A percentile compares a stretch with the other conserved stretches of the same genome.
These are phyloP conservation scores for Talaromyces sp. DNA, from an alignment of 2,329 filamentous ascomycete genomes.

Conservation along the genomic window DNA sequence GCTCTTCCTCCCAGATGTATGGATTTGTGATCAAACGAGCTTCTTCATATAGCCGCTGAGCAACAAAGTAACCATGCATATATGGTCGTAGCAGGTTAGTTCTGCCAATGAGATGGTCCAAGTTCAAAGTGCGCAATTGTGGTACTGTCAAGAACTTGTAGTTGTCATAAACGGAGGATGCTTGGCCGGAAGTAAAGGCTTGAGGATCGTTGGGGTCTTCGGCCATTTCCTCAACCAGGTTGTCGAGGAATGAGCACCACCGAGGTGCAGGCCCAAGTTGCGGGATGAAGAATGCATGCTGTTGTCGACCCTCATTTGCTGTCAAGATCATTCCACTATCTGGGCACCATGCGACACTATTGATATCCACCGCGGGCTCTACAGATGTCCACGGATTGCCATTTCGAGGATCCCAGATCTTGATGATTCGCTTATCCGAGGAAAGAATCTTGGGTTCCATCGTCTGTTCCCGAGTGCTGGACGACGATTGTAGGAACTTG, in stretches of 20 bases:
- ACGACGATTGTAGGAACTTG: conserved; percentile 61
- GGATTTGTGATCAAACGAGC: conserved; percentile 89
- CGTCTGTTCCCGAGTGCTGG: conserved; percentile 66
- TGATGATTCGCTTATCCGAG: conserved; percentile 92
- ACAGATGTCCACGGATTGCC: conserved; percentile 93
- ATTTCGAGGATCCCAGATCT: conserved; percentile 82
- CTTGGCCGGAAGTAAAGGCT: conserved; percentile 42
- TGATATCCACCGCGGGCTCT: conserved; percentile 90
- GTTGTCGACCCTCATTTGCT: conserved; percentile 92
- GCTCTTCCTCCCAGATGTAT: conserved; percentile 88
- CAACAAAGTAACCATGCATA: conserved; percentile 99
- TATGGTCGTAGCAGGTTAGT: conserved; percentile 88
- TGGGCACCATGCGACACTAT: conserved; percentile 88
- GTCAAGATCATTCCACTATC: conserved; percentile 93
- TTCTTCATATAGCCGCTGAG: conserved; percentile 91
- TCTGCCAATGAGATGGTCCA: conserved; percentile 85
- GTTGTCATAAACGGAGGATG: conserved; percentile 88
- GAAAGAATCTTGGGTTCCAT: conserved; percentile 74
- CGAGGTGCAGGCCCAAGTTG: conserved; percentile 87
- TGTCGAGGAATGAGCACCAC: conserved; percentile 97
- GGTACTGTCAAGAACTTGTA: conserved; percentile 94
- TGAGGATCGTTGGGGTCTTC: conserved; percentile 67
- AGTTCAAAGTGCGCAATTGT: conserved; percentile 77
- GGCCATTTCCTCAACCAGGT: conserved; percentile 97
- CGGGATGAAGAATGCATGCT: conserved; percentile 92